These are phyloP conservation scores for Saccharomycopsis amapae DNA, from an alignment of 805 yeast genomes.

Conservation along the genomic window DNA sequence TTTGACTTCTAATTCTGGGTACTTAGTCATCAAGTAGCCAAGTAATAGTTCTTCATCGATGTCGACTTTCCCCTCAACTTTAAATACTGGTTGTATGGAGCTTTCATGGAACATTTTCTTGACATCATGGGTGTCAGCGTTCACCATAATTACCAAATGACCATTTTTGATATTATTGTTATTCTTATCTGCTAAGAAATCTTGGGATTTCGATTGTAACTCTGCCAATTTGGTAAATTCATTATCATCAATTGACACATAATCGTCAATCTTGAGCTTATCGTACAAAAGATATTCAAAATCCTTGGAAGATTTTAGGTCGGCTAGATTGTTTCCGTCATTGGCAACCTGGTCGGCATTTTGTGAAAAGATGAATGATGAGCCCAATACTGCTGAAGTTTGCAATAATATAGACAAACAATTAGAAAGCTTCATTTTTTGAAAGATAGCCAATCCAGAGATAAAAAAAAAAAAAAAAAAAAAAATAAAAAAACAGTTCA, in stretches of 20 bases:
- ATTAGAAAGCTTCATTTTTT: no score
- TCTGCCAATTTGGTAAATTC: constrained; percentile 2
- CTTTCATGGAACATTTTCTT: neutral
- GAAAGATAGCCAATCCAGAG: no score
- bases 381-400: no score
- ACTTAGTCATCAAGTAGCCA: constrained; percentile 2
- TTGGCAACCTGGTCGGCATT: no score
- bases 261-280: constrained; percentile 18
- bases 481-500: no score
- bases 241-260: neutral
- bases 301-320: neutral
- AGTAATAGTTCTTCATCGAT: constrained; percentile 1
- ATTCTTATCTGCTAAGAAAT: neutral
- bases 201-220: neutral
- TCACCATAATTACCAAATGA: constrained; percentile 7
- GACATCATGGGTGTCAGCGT: constrained; percentile 3
- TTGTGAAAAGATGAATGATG: no score
- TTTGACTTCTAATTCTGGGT: constrained; percentile 8
- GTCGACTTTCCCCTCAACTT: constrained; percentile 1
- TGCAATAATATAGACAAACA: no score
- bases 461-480: no score
- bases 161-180: constrained; percentile 2
- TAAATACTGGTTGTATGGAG: neutral
- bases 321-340: no score
- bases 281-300: constrained; percentile 16